These are phyloP conservation scores for Serendipita sp. DNA, from an alignment of 768 basidiomycete genomes.

Conservation along the genomic window DNA sequence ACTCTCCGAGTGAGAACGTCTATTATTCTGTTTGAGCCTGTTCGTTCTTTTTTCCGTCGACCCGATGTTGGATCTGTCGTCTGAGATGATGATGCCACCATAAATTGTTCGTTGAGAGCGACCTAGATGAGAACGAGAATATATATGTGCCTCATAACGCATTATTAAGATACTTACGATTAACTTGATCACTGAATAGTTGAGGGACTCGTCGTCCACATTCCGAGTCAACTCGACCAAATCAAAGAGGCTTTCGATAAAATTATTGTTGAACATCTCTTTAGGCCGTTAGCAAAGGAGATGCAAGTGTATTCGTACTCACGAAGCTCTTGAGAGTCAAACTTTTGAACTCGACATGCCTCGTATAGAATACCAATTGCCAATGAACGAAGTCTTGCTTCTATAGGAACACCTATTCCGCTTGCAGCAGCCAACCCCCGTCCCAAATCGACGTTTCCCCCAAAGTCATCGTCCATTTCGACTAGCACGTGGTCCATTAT, in stretches of 20 bases:
- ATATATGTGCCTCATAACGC: background rate
- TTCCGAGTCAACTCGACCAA: constrained; percentile 84
- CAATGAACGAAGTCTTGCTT: constrained; percentile 61
- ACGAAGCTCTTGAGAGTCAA: constrained; percentile 68
- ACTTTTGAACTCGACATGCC: constrained; percentile 79
- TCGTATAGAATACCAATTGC: constrained; percentile 73
- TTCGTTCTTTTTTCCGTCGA: constrained; percentile 27
- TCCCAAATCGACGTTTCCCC: constrained; percentile 42
- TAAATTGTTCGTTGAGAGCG: constrained; percentile 94
- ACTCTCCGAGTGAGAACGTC: constrained; percentile 69
- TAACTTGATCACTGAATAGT: constrained; percentile 89
- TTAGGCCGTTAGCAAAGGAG: constrained; percentile 5
- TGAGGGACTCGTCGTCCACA: constrained; percentile 81
- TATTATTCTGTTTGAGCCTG: constrained; percentile 54
- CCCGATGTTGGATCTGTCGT: constrained; percentile 16
- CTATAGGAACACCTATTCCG: constrained; percentile 47
- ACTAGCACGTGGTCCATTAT: constrained; percentile 74
- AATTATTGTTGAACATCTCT: constrained; percentile 70
- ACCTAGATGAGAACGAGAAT: constrained; percentile 32
- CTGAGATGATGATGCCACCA: constrained; percentile 58
- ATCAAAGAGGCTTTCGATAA: constrained; percentile 82
- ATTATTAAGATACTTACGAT: constrained; percentile 40
- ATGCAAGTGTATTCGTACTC: constrained; percentile 18
- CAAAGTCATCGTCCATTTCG: constrained; percentile 59
- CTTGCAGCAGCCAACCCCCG: constrained; percentile 26